Percentiles rank a stretch among this genome's conserved stretches.
phyloP scores from a whole-genome alignment of 345 rosid genomes.

The Brassica carinata region DNA sequence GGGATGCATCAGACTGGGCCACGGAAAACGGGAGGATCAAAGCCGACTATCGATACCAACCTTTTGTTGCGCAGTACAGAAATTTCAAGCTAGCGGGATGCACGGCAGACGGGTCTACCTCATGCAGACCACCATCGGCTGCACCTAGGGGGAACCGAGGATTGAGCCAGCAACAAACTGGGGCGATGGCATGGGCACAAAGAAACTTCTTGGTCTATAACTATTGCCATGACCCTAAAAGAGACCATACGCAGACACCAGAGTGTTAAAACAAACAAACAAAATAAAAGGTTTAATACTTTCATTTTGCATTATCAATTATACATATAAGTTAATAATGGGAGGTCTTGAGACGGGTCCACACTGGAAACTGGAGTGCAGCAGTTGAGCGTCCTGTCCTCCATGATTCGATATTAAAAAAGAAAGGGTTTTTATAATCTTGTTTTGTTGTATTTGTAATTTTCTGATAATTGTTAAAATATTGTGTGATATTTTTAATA shows the following conservation, averaged over 20 bases:
- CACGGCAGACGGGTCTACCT: constrained; percentile 34
- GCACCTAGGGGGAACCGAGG: constrained; percentile 46
- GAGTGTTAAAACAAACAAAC: constrained; percentile 56
- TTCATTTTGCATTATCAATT: constrained; percentile 1
- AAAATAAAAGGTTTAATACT: constrained; percentile 11
- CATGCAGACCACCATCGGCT: constrained; percentile 55
- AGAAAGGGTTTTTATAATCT: background rate
- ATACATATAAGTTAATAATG: constrained; percentile 26
- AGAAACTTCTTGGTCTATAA: constrained; percentile 72
- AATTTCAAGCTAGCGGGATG: constrained; percentile 71
- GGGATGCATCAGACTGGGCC: constrained; percentile 99
- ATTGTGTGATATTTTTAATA: constrained; percentile 21
- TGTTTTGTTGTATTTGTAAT: constrained; percentile 18
- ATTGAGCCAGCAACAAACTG: constrained; percentile 63
- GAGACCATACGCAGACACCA: constrained; percentile 77
- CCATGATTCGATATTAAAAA: constrained; percentile 34
- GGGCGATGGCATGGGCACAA: constrained; percentile 72
- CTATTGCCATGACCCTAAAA: constrained; percentile 77
- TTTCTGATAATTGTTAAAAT: constrained; percentile 17
- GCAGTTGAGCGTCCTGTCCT: constrained; percentile 42
- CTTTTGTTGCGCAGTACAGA: constrained; percentile 65
- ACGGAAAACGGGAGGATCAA: constrained; percentile 83
- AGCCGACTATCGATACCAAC: constrained; percentile 76
- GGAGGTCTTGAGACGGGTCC: constrained; percentile 44
- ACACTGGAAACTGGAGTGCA: constrained; percentile 22